Evolutionary conservation across 179 eudicot species (phyloP).

Genomic region (Corrigiola litoralis): DNA sequence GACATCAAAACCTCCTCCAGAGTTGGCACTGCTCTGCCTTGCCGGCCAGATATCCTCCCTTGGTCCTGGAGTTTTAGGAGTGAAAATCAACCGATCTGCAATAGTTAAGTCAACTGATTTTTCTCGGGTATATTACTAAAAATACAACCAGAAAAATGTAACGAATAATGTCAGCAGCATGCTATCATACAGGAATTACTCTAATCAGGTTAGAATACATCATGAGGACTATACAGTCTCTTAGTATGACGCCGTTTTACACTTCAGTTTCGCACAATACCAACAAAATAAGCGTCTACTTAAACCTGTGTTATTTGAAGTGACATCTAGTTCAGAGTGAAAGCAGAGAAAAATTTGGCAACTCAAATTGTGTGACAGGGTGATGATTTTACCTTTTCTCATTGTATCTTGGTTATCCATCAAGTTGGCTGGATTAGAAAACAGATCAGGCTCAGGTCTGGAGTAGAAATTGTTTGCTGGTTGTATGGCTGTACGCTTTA

Average conservation of each 20-base stretch:
- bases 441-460: slow-evolving; percentile 71
- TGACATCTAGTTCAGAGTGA: background rate
- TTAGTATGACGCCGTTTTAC: background rate
- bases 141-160: slow-evolving; percentile 4
- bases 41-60: slow-evolving; percentile 82
- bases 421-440: slow-evolving; percentile 61
- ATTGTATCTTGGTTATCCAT: slow-evolving; percentile 67
- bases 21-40: slow-evolving; percentile 64
- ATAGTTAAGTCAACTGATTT: slow-evolving; percentile 73
- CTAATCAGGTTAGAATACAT: background rate
- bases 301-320: background rate
- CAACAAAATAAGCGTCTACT: background rate
- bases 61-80: slow-evolving; percentile 98
- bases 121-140: too few species aligned
- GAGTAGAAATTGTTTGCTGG: slow-evolving; percentile 72
- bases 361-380: slow-evolving; percentile 2
- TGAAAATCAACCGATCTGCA: slow-evolving; percentile 81
- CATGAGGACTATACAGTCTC: background rate
- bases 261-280: background rate
- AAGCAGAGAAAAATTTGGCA: background rate
- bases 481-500: slow-evolving; percentile 76
- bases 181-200: background rate
- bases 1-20: slow-evolving; percentile 68
- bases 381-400: slow-evolving; percentile 57
- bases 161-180: slow-evolving; percentile 4